Conservation (phyloP, 2,329 filamentous ascomycete genomes). For the Diplodia seriata region DNA sequence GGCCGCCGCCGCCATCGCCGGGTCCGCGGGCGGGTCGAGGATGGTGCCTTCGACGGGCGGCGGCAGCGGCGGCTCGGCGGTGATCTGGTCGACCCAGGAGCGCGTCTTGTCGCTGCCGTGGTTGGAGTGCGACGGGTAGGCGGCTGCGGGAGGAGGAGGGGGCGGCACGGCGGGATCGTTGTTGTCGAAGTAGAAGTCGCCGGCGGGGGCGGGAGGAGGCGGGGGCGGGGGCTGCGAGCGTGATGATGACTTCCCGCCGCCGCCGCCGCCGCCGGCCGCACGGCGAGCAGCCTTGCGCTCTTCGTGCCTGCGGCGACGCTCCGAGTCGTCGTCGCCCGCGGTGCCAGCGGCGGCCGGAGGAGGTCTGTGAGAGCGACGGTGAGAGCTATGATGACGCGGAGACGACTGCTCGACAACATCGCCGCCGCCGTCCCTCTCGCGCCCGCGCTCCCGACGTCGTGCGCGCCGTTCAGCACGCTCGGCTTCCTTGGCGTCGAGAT, state of each 20-base stretch:
- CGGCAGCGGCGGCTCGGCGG: conserved; percentile 55
- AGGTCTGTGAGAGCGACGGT: conserved; percentile 43
- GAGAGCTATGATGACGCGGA: conserved; percentile 24
- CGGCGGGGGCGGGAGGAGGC: conserved; percentile 35
- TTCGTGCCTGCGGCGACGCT: conserved; percentile 51
- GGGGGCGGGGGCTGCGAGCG: conserved; percentile 41
- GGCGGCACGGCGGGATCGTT: conserved; percentile 8
- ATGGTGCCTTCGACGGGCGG: conserved; percentile 56
- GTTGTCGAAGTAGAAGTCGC: conserved; percentile 39
- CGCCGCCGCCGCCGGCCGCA: conserved; percentile 34
- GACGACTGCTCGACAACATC: conserved; percentile 8
- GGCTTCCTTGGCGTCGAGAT: conserved; percentile 33
- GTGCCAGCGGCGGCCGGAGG: background rate
- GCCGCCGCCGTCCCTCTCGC: conserved; percentile 13
- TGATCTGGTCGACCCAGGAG: conserved; percentile 57
- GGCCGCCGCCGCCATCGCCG: conserved; percentile 30
- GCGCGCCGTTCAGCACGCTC: conserved; percentile 39
- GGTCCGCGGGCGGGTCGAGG: conserved; percentile 47
- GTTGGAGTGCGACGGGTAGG: conserved; percentile 45
- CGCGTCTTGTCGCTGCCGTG: conserved; percentile 56
- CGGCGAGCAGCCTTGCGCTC: conserved; percentile 52
- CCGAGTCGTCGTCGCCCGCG: conserved; percentile 43
- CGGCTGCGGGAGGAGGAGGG: background rate
- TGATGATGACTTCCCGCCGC: conserved; percentile 40
- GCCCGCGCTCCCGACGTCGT: conserved; percentile 29